Percentiles rank a stretch among this genome's conserved stretches.
These are phyloP conservation scores for Aspergillus indologenus DNA, from an alignment of 495 filamentous ascomycete species.

Conservation along the genomic window DNA sequence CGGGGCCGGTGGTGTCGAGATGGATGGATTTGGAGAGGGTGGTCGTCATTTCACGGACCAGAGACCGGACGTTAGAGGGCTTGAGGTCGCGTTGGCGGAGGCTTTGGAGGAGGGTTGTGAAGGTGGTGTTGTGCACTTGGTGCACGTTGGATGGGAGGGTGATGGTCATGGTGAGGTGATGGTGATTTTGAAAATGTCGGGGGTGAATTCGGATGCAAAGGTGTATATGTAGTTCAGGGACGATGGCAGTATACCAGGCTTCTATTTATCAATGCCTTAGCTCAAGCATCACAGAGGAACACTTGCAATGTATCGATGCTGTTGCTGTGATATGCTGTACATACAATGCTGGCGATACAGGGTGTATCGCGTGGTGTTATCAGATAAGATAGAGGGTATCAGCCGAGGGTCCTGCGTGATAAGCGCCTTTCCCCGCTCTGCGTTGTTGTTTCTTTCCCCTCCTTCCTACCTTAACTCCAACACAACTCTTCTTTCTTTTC, in stretches of 20 bases:
- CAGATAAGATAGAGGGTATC: constrained; percentile 17
- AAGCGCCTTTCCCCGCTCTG: constrained; percentile 2
- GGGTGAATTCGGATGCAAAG: too few relatives aligned
- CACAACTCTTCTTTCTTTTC: neutral
- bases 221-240: too few relatives aligned
- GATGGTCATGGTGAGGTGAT: constrained; percentile 9
- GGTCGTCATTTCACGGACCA: constrained; percentile 20
- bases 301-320: too few relatives aligned
- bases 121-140: constrained; percentile 12
- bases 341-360: too few relatives aligned
- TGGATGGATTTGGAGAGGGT: constrained; percentile 17
- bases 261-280: too few relatives aligned
- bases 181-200: too few relatives aligned
- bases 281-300: too few relatives aligned
- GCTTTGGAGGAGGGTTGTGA: constrained; percentile 19
- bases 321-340: too few relatives aligned
- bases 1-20: constrained; percentile 7
- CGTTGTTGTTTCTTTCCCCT: constrained; percentile 1
- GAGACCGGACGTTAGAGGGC: constrained; percentile 20
- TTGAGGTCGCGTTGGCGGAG: constrained; percentile 25
- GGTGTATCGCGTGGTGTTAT: constrained; percentile 5
- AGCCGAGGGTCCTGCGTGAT: neutral
- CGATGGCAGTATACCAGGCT: too few relatives aligned
- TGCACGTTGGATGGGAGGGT: constrained; percentile 21
- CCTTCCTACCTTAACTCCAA: neutral